A percentile compares a stretch with the other conserved stretches of the same genome.
These are phyloP conservation scores for Bjerkandera adusta DNA, from an alignment of 1,284 basidiomycete genomes.

Conservation along the genomic window DNA sequence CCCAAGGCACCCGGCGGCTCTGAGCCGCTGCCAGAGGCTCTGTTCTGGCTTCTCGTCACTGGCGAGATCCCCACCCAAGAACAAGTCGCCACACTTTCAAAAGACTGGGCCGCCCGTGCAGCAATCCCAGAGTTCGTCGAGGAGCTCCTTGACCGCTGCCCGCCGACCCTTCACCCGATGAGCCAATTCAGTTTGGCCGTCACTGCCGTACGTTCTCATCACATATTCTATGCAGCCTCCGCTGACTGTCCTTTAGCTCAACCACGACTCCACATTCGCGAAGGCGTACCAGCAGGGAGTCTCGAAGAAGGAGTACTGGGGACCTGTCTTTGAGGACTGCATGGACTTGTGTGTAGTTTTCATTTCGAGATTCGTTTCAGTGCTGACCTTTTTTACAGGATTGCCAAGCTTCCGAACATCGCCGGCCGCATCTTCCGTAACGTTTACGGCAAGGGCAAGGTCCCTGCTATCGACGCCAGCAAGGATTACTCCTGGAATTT, in stretches of 20 bases:
- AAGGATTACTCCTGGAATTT: slow-evolving; percentile 97
- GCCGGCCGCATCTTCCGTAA: slow-evolving; percentile 97
- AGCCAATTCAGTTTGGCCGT: slow-evolving; percentile 94
- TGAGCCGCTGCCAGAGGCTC: slow-evolving; percentile 91
- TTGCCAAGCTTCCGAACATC: slow-evolving; percentile 96
- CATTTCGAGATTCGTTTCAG: neutral
- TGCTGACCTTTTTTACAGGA: slow-evolving; percentile 41
- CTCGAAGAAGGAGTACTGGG: slow-evolving; percentile 98
- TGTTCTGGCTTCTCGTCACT: slow-evolving; percentile 95
- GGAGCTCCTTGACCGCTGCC: slow-evolving; percentile 90
- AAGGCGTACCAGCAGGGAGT: slow-evolving; percentile 93
- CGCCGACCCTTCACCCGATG: slow-evolving; percentile 95
- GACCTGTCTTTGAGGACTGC: slow-evolving; percentile 91
- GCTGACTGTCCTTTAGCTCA: slow-evolving; percentile 52
- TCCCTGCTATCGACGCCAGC: slow-evolving; percentile 82
- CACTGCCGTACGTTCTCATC: slow-evolving; percentile 70
- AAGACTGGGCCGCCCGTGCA: slow-evolving; percentile 91
- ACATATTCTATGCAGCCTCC: slow-evolving; percentile 13
- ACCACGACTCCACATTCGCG: slow-evolving; percentile 97
- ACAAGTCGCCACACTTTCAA: slow-evolving; percentile 82
- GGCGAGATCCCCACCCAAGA: slow-evolving; percentile 90
- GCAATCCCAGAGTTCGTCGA: slow-evolving; percentile 90
- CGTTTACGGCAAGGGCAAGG: slow-evolving; percentile 87
- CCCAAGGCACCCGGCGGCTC: slow-evolving; percentile 87
- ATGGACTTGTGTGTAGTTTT: slow-evolving; percentile 79